Evolutionary conservation across 164 flowering plant genomes (phyloP).

Genomic region (Malania oleifera): DNA sequence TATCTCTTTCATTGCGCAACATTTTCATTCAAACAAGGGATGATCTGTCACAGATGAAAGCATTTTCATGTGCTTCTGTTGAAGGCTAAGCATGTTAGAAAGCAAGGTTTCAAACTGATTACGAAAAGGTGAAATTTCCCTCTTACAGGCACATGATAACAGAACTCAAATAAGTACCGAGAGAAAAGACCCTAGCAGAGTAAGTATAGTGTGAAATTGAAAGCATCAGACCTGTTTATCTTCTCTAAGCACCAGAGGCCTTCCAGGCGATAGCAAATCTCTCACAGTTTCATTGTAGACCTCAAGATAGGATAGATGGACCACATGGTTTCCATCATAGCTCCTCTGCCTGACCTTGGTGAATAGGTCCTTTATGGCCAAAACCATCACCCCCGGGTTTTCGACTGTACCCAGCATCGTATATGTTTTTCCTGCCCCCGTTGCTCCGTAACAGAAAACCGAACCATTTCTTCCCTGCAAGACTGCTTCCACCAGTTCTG

Average conservation of each 20-base stretch:
- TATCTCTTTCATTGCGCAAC: too few species aligned
- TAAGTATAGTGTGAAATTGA: background rate
- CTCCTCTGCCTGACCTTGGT: slow-evolving; percentile 76
- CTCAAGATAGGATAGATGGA: slow-evolving; percentile 91
- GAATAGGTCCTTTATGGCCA: slow-evolving; percentile 90
- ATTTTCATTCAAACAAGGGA: too few species aligned
- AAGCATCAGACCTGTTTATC: slow-evolving; percentile 67
- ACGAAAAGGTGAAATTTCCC: too few species aligned
- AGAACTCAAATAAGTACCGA: too few species aligned
- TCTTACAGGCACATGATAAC: too few species aligned
- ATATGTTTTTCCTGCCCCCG: slow-evolving; percentile 95
- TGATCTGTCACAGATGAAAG: too few species aligned
- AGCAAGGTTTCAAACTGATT: too few species aligned
- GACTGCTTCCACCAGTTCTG: slow-evolving; percentile 86
- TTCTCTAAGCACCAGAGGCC: slow-evolving; percentile 90
- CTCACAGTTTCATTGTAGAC: slow-evolving; percentile 92
- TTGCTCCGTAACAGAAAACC: slow-evolving; percentile 94
- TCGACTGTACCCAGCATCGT: slow-evolving; percentile 92
- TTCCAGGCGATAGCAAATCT: slow-evolving; percentile 88
- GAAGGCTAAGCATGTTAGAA: too few species aligned
- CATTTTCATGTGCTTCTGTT: too few species aligned
- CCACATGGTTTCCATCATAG: slow-evolving; percentile 81
- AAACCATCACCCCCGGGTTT: slow-evolving; percentile 93
- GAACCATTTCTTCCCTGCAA: slow-evolving; percentile 89
- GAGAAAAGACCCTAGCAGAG: too few species aligned